Evolutionary conservation across 805 yeast genomes (phyloP).

Genomic region (Candida corydali): DNA sequence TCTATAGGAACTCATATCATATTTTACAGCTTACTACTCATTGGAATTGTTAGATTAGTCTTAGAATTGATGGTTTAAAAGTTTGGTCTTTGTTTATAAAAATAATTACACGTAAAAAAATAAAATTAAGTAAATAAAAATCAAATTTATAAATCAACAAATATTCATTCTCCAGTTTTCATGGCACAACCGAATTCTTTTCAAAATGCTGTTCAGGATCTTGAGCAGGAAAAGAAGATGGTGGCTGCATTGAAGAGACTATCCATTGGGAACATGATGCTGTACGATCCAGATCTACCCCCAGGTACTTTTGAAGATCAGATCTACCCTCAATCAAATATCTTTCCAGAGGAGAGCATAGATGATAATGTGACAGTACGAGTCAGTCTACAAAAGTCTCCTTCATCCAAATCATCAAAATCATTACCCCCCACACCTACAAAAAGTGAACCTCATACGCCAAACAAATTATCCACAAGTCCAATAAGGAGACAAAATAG

Average conservation of each 20-base stretch:
- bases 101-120: slow-evolving; percentile 1
- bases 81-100: too few species aligned
- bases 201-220: slow-evolving; percentile 65
- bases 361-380: not conserved
- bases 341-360: not conserved
- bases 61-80: slow-evolving; percentile 3
- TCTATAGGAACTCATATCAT: slow-evolving; percentile 6
- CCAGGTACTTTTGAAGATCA: slow-evolving; percentile 24
- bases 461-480: not conserved
- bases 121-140: too few species aligned
- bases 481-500: not conserved
- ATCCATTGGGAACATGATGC: slow-evolving; percentile 60
- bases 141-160: not conserved
- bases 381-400: slow-evolving; percentile 1
- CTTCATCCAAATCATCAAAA: not conserved
- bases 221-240: slow-evolving; percentile 69
- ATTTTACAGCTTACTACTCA: slow-evolving; percentile 11
- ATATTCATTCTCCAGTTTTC: slow-evolving; percentile 1
- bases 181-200: slow-evolving; percentile 2
- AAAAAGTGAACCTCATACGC: not conserved
- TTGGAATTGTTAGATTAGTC: slow-evolving; percentile 6
- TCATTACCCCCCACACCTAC: not conserved
- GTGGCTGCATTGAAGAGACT: slow-evolving; percentile 71
- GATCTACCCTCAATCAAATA: slow-evolving; percentile 10
- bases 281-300: slow-evolving; percentile 71